These are phyloP conservation scores for Cymodocea nodosa DNA, from an alignment of 116 monocot species.

Conservation along the genomic window DNA sequence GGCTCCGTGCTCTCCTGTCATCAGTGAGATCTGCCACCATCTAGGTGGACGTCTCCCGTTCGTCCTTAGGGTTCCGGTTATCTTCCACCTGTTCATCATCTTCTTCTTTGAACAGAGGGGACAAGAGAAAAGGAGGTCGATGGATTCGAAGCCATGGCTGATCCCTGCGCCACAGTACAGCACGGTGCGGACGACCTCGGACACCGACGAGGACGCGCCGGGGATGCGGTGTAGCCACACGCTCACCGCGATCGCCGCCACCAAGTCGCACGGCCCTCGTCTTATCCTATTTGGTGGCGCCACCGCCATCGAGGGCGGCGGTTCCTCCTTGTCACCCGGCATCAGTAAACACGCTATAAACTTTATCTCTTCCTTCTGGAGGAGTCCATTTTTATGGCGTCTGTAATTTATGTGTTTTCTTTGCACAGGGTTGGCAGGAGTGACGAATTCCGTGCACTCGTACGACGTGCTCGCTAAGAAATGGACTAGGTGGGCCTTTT, in stretches of 20 bases:
- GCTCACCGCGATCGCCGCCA: slow-evolving; percentile 67
- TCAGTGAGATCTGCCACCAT: background rate
- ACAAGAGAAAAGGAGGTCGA: background rate
- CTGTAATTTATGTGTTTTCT: background rate
- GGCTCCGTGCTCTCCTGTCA: no score
- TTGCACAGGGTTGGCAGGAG: slow-evolving; percentile 78
- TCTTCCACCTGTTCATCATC: background rate
- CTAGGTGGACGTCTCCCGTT: background rate
- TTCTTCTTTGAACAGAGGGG: background rate
- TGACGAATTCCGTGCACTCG: slow-evolving; percentile 82
- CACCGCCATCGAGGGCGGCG: slow-evolving; percentile 84
- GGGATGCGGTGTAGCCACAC: slow-evolving; percentile 87
- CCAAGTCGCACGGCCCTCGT: slow-evolving; percentile 78
- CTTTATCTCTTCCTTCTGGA: background rate
- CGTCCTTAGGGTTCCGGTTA: background rate
- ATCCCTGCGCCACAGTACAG: slow-evolving; percentile 61
- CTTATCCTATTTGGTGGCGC: slow-evolving; percentile 97
- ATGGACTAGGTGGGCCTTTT: slow-evolving; percentile 52
- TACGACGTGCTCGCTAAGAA: slow-evolving; percentile 56
- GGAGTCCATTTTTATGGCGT: background rate
- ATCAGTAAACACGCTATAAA: slow-evolving; percentile 32
- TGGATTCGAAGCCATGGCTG: slow-evolving; percentile 68
- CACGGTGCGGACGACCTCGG: slow-evolving; percentile 44
- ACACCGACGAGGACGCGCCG: slow-evolving; percentile 57
- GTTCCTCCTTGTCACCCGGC: slow-evolving; percentile 31